These are phyloP conservation scores for Erigeron canadensis DNA, from an alignment of 129 eudicot species.

Conservation along the genomic window DNA sequence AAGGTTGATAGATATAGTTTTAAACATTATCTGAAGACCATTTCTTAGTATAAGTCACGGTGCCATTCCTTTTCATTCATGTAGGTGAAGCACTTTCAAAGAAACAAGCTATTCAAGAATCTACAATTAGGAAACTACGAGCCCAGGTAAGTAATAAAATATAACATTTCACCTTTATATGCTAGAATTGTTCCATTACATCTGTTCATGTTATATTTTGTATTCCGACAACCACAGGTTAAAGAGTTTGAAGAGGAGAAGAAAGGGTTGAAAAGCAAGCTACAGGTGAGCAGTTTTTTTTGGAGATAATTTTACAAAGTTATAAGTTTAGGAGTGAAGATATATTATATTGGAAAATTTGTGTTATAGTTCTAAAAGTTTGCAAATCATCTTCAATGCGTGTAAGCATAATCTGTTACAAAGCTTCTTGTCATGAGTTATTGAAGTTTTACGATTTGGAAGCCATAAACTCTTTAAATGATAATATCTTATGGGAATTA, in stretches of 20 bases:
- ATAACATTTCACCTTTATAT: conserved; percentile 1
- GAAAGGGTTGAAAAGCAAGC: conserved; percentile 76
- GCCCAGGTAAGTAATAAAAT: conserved; percentile 58
- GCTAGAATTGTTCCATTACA: conserved; percentile 8
- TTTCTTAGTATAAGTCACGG: conserved; percentile 8
- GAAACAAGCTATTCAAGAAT: conserved; percentile 98
- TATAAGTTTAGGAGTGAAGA: neutral
- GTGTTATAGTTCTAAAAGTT: no score
- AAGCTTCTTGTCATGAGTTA: no score
- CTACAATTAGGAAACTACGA: conserved; percentile 77
- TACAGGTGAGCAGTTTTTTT: conserved; percentile 53
- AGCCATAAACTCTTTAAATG: neutral
- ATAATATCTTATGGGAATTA: neutral
- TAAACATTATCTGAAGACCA: neutral
- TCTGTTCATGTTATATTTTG: conserved; percentile 11
- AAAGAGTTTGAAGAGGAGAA: conserved; percentile 96
- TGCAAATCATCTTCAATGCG: no score
- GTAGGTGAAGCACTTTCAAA: conserved; percentile 93
- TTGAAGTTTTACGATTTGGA: no score
- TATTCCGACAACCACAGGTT: conserved; percentile 50
- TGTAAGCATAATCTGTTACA: no score
- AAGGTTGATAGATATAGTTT: neutral
- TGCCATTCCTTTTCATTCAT: conserved; percentile 11
- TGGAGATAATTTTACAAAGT: neutral
- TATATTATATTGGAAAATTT: no score